Base-by-base conservation (phyloP, 2,329 filamentous ascomycete species). In the Aspergillus aculeatinus region DNA sequence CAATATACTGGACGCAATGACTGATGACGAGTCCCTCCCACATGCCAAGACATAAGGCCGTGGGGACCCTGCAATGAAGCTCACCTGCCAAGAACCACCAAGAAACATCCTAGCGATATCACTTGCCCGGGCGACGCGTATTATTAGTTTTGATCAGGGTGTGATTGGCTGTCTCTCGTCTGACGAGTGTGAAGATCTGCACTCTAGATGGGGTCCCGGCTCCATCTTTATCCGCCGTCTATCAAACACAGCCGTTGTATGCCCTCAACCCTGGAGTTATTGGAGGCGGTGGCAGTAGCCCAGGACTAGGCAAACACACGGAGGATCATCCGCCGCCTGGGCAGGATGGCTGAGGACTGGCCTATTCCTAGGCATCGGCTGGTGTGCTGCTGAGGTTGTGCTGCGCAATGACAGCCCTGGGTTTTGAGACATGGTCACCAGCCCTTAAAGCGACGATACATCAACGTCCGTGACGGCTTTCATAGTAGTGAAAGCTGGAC, bases 1-100 rank as follows among this genome's bases (percentile, higher is more conserved):
- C 25, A 53, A 44, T 12, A 21, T 29, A 55, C 16, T 55, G 27
- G 39, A 14, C 25, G n/a, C 11, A 14, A 48, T 14, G 44, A 9
- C 29, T 14, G 53, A 48, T 55, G 53, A 55, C 53, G 53, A 55
- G 25, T 55, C 27, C 53, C 42, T 55, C 39, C 39, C 23, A 14
- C 53, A 25, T 27, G 39, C 52, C 52, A 55, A 55, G 52, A 55
- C 52, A 25, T n/a, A 5, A 21, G 31, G 33, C 33, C 35, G 51
- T 25, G 51, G 51, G 39, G 44, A 35, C 53, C 42, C 42, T 47
- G 53, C 53, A 47, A 55, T 48, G 53, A 55, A 48, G 53, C 53
- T 55, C 42, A 44, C 42, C 44, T 47, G 53, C 42, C 53, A 55
- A 55, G 42, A 48, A 44, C 29, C 16, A 23, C 53, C 48, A 48